Conservation (phyloP, 306 rosid genomes). For the Vigna nakashimae region DNA sequence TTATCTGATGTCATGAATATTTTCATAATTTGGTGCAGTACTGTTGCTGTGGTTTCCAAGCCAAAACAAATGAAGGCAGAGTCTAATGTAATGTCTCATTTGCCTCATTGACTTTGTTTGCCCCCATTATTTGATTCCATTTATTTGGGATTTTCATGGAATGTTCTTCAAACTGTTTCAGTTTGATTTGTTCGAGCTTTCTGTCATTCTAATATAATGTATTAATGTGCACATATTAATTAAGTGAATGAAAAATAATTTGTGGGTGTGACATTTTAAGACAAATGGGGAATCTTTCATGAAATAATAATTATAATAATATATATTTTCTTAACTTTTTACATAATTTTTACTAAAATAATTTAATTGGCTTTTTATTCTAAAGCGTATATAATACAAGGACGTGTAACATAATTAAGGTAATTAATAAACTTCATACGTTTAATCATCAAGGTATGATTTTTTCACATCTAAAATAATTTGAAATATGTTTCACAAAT, state of each 20-base stretch:
- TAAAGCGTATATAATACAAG: too few relatives aligned
- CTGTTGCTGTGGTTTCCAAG: slow-evolving; percentile 47
- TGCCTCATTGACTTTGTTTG: not conserved
- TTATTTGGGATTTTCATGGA: not conserved
- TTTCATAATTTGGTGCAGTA: slow-evolving; percentile 39
- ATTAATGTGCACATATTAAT: not conserved
- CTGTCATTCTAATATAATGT: not conserved
- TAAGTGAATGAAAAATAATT: not conserved
- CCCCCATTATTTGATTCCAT: not conserved
- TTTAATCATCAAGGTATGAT: too few relatives aligned
- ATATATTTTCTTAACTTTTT: too few relatives aligned
- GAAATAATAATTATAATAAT: not conserved
- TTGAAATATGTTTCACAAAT: too few relatives aligned
- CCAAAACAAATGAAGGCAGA: slow-evolving; percentile 29
- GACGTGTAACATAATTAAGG: too few relatives aligned
- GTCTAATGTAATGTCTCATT: not conserved
- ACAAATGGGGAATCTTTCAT: not conserved
- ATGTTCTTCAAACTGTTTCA: not conserved
- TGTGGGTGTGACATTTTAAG: too few relatives aligned
- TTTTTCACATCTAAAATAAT: too few relatives aligned
- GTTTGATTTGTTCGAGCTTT: not conserved
- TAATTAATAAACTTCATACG: too few relatives aligned
- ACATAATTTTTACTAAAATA: too few relatives aligned
- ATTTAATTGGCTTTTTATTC: too few relatives aligned
- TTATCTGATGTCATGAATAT: slow-evolving; percentile 6